phyloP scores from a whole-genome alignment of 1,139 yeast species.

The Hanseniaspora uvarum region DNA sequence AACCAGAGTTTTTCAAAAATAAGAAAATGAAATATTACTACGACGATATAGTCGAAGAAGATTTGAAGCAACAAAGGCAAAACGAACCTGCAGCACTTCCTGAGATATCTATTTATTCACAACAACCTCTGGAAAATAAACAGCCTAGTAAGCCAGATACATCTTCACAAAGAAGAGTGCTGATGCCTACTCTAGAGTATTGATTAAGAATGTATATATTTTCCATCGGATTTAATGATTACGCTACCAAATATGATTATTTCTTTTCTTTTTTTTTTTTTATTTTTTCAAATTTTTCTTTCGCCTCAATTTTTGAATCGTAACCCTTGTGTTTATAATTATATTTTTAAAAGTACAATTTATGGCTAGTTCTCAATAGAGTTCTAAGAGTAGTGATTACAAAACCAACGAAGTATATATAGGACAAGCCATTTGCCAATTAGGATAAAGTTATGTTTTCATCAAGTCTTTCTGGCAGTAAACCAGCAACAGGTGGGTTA shows the following conservation, averaged over 20 bases:
- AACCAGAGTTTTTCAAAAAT: not conserved
- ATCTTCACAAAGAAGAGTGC: not conserved
- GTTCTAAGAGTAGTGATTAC: not conserved
- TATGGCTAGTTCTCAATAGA: not conserved
- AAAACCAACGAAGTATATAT: not conserved
- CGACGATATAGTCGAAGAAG: not conserved
- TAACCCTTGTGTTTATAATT: not conserved
- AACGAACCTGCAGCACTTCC: not conserved
- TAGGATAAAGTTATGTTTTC: not conserved
- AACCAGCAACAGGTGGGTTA: conserved; percentile 12
- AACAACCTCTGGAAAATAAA: not conserved
- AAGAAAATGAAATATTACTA: not conserved
- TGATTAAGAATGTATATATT: not conserved
- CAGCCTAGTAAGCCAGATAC: not conserved
- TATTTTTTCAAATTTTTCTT: not conserved
- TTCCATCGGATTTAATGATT: not conserved
- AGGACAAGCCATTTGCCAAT: no score
- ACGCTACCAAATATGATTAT: not conserved
- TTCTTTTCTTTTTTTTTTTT: not conserved
- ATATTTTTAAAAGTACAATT: not conserved
- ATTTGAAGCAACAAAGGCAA: not conserved
- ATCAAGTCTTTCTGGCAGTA: conserved; percentile 9
- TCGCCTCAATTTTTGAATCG: not conserved
- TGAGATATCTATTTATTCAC: not conserved
- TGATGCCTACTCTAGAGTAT: conserved; percentile 4